phyloP scores from a whole-genome alignment of 1,284 basidiomycete genomes.

The Rhodotorula sp. region DNA sequence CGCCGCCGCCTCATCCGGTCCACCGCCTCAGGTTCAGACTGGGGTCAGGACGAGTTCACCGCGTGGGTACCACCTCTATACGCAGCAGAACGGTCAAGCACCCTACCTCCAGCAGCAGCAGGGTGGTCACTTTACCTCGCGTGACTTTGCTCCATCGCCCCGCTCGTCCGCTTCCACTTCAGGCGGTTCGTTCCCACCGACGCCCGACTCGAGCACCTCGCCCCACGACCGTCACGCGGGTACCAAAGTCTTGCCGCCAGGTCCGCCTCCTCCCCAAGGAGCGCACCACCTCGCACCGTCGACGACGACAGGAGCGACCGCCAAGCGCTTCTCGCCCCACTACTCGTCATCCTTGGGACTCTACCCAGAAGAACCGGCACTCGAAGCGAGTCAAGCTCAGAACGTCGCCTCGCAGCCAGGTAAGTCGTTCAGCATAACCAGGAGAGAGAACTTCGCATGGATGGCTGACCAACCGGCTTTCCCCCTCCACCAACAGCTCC shows the following conservation, averaged over 20 bases:
- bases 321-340: background rate
- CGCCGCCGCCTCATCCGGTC: background rate
- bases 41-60: background rate
- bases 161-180: conserved; percentile 65
- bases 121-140: conserved; percentile 59
- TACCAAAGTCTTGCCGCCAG: background rate
- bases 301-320: background rate
- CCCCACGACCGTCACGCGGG: conserved; percentile 8
- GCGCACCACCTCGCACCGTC: background rate
- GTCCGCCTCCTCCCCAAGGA: background rate
- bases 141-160: conserved; percentile 57
- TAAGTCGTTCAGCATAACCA: too few relatives aligned
- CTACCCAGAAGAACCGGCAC: conserved; percentile 49
- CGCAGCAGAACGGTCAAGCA: background rate
- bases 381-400: background rate
- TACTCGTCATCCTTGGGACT: conserved; percentile 45
- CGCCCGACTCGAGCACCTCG: conserved; percentile 18
- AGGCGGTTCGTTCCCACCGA: conserved; percentile 4
- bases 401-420: too few relatives aligned
- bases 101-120: background rate
- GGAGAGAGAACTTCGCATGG: background rate
- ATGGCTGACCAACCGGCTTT: background rate
- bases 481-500: too few relatives aligned
- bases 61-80: background rate
- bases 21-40: too few relatives aligned